Base-by-base conservation (phyloP, 2,329 filamentous ascomycete species). In the Talaromyces rugulosus region DNA sequence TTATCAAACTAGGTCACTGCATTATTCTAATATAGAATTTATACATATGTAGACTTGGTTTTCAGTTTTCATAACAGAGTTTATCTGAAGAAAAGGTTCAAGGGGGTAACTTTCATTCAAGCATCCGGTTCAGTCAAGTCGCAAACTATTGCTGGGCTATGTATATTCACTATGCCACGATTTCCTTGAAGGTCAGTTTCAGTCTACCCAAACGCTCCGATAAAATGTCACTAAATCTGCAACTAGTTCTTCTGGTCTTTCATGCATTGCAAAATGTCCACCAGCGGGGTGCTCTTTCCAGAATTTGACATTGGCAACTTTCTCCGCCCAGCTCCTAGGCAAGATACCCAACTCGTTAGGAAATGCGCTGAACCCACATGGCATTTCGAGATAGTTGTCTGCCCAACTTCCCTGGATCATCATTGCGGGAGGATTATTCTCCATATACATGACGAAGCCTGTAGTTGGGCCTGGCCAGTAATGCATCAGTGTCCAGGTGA, bases 401-500 rank as follows among this genome's bases (percentile, higher is more conserved):
- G 60, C 52, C 61, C 62, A 63, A 59, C 65, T 47, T 62, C 66
- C 27, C 53, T 31, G 28, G 55, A 62, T 27, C 60, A 63, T 47
- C 56, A 36, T n/a, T 27, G 56, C 56, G 5, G 56, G 56, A 12
- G 56, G 56, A 12, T 4, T 3, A 23, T 58, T 58, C 27, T 68
- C 62, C 28, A 62, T 67, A 55, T 70, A 70, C 57, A 69, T 50
- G 2, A 50, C 36, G 23, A 68, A 65, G 0, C 59, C 59, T 16
- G 59, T 63, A 27, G 63, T 65, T 0, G 68, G 68, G 16, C 68
- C 66, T 33, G 58, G 52, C 55, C 70, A 63, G 63, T 66, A 71
- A 54, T 72, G 68, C 63, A 72, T 70, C 64, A 71, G 66, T 9
- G 69, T 71, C 67, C 69, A 67, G 4, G 68, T 71, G 44, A 72